Base-by-base conservation (phyloP, 2,329 filamentous ascomycete genomes). In the Escovopsis sp. region DNA sequence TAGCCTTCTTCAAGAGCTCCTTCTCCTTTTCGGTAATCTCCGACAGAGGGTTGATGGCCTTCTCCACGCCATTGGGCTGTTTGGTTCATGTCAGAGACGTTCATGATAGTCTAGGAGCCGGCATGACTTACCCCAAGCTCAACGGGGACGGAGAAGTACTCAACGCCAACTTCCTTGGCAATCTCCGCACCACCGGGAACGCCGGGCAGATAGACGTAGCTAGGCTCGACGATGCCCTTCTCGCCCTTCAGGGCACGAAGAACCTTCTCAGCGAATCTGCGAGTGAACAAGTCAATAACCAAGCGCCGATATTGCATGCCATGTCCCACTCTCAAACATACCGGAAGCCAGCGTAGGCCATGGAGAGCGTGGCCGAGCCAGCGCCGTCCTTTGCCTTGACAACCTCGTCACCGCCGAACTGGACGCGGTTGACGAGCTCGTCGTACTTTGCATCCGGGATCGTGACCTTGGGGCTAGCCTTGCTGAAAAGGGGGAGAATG, bases 371-470 rank as follows among this genome's bases (percentile, higher is more conserved):
- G 51, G 87, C 87, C 47, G 85, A 93, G 50, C 87, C 87, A 58
- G 80, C 79, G 57, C 87, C 87, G 51, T 91, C 84, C 77, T 94
- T 94, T 60, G 87, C 87, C 74, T 89, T 80, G 63, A 94, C 87
- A 49, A 94, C 87, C 70, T 94, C 87, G 54, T 98, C 91, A 72
- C 91, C 91, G 62, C 91, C 91, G 54, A 95, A 96, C 66, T 98
- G 91, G 44, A 96, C 84, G 70, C 91, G 87, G 68, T 95, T 84
- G 58, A 94, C 79, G 39, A 98, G 74, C 50, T 77, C 83, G 57
- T 89, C 85, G 55, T 94, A 83, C 73, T 94, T 91, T 61, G 95
- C 87, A 47, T 74, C 73, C 37, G 89, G 86, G 49, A 96, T 91
- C 47, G 74, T 72, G 57, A 91, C 81, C 35, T 74, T 62, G 44